Evolutionary conservation across 345 rosid genomes (phyloP).

Genomic region (Clarkia xantiana): DNA sequence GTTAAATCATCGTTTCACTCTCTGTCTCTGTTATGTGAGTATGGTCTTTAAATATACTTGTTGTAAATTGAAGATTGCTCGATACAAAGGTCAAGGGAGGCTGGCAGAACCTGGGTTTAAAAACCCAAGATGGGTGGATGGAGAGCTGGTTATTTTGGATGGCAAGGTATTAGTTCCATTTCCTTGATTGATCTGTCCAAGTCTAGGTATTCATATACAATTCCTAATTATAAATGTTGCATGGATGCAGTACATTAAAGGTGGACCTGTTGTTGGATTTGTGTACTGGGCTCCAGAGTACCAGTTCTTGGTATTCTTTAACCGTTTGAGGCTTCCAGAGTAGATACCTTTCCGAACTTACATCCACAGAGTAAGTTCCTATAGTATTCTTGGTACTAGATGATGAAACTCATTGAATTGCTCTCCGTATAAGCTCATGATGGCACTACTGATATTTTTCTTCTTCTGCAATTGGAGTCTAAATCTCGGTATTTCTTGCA

Average conservation of each 20-base stretch:
- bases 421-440: too few relatives aligned
- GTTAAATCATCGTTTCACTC: conserved; percentile 2
- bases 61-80: conserved; percentile 43
- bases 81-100: conserved; percentile 94
- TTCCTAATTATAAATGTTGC: too few relatives aligned
- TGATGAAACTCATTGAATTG: too few relatives aligned
- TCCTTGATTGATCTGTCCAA: conserved; percentile 2
- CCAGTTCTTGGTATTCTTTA: conserved; percentile 86
- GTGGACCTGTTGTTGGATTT: conserved; percentile 93
- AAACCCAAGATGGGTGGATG: conserved; percentile 94
- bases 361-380: too few relatives aligned
- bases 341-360: conserved; percentile 12
- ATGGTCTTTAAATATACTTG: conserved; percentile 2
- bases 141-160: conserved; percentile 87
- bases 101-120: conserved; percentile 82
- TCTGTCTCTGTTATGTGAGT: background rate
- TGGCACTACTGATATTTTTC: too few relatives aligned
- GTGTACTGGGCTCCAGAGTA: conserved; percentile 94
- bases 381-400: too few relatives aligned
- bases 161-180: conserved; percentile 50
- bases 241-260: conserved; percentile 84
- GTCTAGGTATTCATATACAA: too few relatives aligned
- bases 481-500: too few relatives aligned
- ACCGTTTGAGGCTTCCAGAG: conserved; percentile 63
- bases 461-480: too few relatives aligned